A percentile compares a stretch with the other conserved stretches of the same genome.
phyloP scores from a whole-genome alignment of 176 grass and related monocot species.

The Themeda triandra region DNA sequence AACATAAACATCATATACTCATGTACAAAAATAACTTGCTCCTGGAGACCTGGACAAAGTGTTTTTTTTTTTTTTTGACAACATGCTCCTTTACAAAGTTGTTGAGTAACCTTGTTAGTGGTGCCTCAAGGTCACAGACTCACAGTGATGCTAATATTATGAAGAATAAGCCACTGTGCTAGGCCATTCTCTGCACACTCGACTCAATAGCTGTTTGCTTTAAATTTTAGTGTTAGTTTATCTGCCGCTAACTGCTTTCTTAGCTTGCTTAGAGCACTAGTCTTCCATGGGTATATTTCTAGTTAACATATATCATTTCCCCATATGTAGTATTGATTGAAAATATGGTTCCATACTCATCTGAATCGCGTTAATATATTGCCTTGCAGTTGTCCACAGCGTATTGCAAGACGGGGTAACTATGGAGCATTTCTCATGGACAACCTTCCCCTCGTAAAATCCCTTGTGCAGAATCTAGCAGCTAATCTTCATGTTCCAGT shows the following conservation, averaged over 20 bases:
- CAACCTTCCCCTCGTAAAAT: conserved; percentile 79
- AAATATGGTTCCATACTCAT: background rate
- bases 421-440: conserved; percentile 99
- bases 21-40: background rate
- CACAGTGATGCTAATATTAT: background rate
- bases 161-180: background rate
- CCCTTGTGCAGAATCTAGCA: conserved; percentile 70
- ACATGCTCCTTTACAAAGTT: background rate
- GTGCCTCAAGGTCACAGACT: background rate
- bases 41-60: no score
- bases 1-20: background rate
- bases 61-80: no score
- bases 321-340: background rate
- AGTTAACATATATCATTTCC: background rate
- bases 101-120: background rate
- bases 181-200: background rate
- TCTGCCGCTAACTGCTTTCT: background rate
- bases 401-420: conserved; percentile 87
- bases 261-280: background rate
- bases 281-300: background rate
- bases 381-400: conserved; percentile 78
- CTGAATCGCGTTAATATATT: conserved; percentile 2
- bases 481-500: conserved; percentile 85
- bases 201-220: background rate
- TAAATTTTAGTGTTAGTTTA: background rate